Evolutionary conservation across 2,329 filamentous ascomycete genomes (phyloP).

Genomic region (Ophiostoma sp.): DNA sequence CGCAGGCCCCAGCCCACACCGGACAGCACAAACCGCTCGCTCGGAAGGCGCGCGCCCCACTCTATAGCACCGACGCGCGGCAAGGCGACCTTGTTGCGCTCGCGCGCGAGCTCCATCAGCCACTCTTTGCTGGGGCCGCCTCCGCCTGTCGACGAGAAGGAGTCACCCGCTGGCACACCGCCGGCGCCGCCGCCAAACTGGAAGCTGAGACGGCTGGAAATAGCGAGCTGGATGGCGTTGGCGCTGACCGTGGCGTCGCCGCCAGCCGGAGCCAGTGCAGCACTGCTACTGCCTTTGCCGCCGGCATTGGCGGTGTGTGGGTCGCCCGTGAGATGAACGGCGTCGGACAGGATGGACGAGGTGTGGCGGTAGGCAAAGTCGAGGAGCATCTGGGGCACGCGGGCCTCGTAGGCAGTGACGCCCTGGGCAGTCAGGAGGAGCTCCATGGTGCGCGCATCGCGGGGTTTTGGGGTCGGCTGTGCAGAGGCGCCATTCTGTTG

Average conservation of each 20-base stretch:
- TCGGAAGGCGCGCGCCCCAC: slow-evolving; percentile 62
- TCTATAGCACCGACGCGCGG: slow-evolving; percentile 59
- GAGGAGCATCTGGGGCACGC: slow-evolving; percentile 74
- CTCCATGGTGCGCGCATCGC: slow-evolving; percentile 74
- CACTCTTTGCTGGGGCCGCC: slow-evolving; percentile 65
- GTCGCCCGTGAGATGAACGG: slow-evolving; percentile 62
- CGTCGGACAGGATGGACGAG: slow-evolving; percentile 63
- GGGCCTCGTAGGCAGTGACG: slow-evolving; percentile 73
- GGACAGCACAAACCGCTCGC: slow-evolving; percentile 62
- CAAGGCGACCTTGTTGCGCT: slow-evolving; percentile 62
- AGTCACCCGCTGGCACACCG: slow-evolving; percentile 37
- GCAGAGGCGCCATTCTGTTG: slow-evolving; percentile 24
- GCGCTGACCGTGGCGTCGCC: slow-evolving; percentile 55
- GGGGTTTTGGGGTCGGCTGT: slow-evolving; percentile 54
- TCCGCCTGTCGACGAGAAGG: slow-evolving; percentile 12
- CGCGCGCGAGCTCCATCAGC: slow-evolving; percentile 65
- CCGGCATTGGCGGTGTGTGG: slow-evolving; percentile 59
- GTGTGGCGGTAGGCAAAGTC: slow-evolving; percentile 85
- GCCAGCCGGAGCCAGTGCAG: slow-evolving; percentile 42
- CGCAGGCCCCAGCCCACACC: slow-evolving; percentile 60
- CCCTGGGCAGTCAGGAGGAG: slow-evolving; percentile 73
- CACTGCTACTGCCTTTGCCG: slow-evolving; percentile 47
- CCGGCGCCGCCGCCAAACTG: slow-evolving; percentile 57
- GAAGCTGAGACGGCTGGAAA: slow-evolving; percentile 61
- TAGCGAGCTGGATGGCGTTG: slow-evolving; percentile 66